These are phyloP conservation scores for Rhizoclosmatium hyalinum DNA, from an alignment of 371 early-diverging fungal genomes.

Conservation along the genomic window DNA sequence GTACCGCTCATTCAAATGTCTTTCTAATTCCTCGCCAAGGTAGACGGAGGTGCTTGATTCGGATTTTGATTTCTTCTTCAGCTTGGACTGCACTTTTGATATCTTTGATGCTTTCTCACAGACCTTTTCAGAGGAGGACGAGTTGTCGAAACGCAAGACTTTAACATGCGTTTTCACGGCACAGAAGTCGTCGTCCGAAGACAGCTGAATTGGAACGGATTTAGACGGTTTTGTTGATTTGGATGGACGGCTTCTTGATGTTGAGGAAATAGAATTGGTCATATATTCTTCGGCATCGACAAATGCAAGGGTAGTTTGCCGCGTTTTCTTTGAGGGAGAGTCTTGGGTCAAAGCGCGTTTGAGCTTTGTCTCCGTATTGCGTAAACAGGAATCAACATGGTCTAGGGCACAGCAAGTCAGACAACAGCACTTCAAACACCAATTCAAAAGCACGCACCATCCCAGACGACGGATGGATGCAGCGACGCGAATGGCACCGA, in stretches of 20 bases:
- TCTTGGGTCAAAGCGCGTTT: background rate
- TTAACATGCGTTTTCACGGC: constrained; percentile 7
- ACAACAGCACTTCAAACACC: too few relatives aligned
- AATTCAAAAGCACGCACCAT: background rate
- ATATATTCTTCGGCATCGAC: background rate
- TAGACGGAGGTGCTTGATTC: background rate
- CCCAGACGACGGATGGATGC: constrained; percentile 8
- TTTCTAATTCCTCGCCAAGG: constrained; percentile 3
- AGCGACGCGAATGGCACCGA: background rate
- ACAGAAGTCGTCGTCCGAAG: constrained; percentile 24
- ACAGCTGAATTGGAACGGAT: background rate
- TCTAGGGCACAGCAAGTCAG: background rate
- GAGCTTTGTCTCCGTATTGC: background rate
- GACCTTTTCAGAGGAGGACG: background rate
- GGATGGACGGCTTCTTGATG: background rate
- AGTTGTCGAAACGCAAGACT: background rate
- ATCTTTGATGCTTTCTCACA: background rate
- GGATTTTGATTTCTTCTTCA: constrained; percentile 1
- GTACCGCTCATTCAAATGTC: constrained; percentile 8
- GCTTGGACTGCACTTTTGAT: background rate
- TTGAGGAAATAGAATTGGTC: background rate
- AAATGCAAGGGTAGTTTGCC: background rate
- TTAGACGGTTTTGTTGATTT: constrained; percentile 3
- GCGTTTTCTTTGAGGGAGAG: background rate
- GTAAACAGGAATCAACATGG: background rate